phyloP scores from a whole-genome alignment of 2,329 filamentous ascomycete species.

The Microsporum ferrugineum region DNA sequence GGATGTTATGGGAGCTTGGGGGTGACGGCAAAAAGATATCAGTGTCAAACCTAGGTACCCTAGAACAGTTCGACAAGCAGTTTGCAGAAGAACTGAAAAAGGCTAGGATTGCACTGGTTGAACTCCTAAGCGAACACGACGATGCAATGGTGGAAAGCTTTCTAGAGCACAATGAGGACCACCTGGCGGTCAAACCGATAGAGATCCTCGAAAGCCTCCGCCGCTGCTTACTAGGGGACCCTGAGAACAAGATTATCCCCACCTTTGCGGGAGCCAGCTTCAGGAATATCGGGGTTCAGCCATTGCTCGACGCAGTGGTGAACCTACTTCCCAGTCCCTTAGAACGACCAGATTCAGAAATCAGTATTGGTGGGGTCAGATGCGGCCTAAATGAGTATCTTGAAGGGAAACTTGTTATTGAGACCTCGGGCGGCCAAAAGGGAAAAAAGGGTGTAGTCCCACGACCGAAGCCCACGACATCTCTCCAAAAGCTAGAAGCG shows the following conservation, averaged over 20 bases:
- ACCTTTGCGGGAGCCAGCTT: constrained; percentile 89
- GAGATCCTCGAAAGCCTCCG: constrained; percentile 65
- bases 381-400: constrained; percentile 44
- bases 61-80: constrained; percentile 38
- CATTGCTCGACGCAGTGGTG: constrained; percentile 75
- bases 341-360: constrained; percentile 67
- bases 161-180: constrained; percentile 63
- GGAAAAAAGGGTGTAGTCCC: constrained; percentile 31
- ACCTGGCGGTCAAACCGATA: constrained; percentile 51
- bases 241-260: constrained; percentile 60
- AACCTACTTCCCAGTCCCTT: constrained; percentile 75
- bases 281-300: constrained; percentile 85
- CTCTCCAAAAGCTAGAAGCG: constrained; percentile 52
- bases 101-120: constrained; percentile 67
- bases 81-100: constrained; percentile 58
- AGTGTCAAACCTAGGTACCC: constrained; percentile 44
- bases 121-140: constrained; percentile 78
- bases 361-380: constrained; percentile 52
- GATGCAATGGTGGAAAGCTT: constrained; percentile 77
- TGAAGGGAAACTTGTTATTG: constrained; percentile 34
- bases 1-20: constrained; percentile 59
- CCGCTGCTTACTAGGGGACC: constrained; percentile 54
- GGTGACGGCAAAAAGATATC: constrained; percentile 54
- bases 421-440: constrained; percentile 29
- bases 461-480: constrained; percentile 36